phyloP scores from a whole-genome alignment of 2,329 filamentous ascomycete genomes.

The Alternaria sp. region DNA sequence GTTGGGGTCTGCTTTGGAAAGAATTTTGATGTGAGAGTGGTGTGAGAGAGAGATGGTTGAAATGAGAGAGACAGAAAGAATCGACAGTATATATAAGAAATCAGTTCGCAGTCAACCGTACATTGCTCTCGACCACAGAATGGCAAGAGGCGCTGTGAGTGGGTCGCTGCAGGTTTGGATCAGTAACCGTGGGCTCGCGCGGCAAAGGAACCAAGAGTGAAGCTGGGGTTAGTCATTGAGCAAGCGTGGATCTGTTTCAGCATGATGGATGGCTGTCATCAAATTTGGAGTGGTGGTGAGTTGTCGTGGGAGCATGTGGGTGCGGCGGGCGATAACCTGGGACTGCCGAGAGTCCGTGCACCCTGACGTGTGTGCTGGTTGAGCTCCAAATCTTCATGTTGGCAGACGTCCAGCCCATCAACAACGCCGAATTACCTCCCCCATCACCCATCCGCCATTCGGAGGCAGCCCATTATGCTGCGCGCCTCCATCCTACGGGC shows the following conservation, averaged over 20 bases:
- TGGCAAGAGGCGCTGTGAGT: neutral
- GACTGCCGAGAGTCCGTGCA: constrained; percentile 13
- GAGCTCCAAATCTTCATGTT: constrained; percentile 26
- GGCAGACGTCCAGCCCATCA: constrained; percentile 15
- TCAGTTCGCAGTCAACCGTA: neutral
- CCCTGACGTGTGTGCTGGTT: constrained; percentile 12
- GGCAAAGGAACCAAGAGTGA: neutral
- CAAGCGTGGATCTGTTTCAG: neutral
- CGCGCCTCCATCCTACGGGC: constrained; percentile 60
- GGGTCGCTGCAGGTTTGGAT: neutral
- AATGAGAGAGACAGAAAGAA: constrained; percentile 5
- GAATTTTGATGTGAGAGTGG: neutral
- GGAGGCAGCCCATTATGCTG: constrained; percentile 60
- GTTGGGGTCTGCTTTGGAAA: neutral
- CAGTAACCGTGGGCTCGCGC: neutral
- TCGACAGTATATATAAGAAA: neutral
- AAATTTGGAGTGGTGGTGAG: neutral
- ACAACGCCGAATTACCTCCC: constrained; percentile 17
- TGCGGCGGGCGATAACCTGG: neutral
- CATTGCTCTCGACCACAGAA: constrained; percentile 1
- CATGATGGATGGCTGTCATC: neutral
- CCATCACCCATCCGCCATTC: constrained; percentile 28
- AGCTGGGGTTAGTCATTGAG: neutral
- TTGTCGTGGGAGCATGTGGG: constrained; percentile 1
- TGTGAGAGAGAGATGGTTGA: neutral